These are phyloP conservation scores for Withania somnifera DNA, from an alignment of 305 asterid species.

Conservation along the genomic window DNA sequence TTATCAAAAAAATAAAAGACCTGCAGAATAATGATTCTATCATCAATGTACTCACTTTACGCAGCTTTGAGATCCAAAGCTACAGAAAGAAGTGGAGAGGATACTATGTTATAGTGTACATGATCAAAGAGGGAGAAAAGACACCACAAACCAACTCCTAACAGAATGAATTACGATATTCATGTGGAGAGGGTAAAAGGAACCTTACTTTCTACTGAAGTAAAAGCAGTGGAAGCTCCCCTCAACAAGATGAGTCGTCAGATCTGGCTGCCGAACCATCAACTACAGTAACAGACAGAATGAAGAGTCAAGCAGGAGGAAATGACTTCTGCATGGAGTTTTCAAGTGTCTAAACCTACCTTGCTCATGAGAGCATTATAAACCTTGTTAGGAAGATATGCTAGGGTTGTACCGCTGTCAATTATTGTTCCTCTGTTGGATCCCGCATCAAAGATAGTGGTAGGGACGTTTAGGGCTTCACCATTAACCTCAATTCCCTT, in stretches of 20 bases:
- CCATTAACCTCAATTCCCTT: conserved; percentile 68
- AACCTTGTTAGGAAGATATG: conserved; percentile 75
- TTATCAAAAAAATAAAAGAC: background rate
- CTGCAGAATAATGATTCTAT: background rate
- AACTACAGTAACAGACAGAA: conserved; percentile 7
- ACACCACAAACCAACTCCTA: background rate
- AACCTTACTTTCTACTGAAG: conserved; percentile 35
- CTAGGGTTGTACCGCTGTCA: conserved; percentile 86
- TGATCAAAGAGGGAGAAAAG: background rate
- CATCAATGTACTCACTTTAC: background rate
- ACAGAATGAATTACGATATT: background rate
- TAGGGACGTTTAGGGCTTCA: conserved; percentile 39
- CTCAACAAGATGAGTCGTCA: conserved; percentile 48
- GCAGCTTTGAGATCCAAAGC: background rate
- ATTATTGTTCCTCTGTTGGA: conserved; percentile 59
- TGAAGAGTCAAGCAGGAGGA: background rate
- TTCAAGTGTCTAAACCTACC: conserved; percentile 21
- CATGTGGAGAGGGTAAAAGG: background rate
- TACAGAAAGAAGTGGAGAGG: no score
- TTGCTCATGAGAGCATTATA: conserved; percentile 42
- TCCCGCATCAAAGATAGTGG: conserved; percentile 47
- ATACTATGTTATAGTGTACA: background rate
- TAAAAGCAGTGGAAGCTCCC: conserved; percentile 52
- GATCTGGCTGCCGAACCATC: conserved; percentile 47
- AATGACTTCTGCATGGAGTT: background rate